These are phyloP conservation scores for Colletotrichum sublineola DNA, from an alignment of 2,329 filamentous ascomycete genomes.

Conservation along the genomic window DNA sequence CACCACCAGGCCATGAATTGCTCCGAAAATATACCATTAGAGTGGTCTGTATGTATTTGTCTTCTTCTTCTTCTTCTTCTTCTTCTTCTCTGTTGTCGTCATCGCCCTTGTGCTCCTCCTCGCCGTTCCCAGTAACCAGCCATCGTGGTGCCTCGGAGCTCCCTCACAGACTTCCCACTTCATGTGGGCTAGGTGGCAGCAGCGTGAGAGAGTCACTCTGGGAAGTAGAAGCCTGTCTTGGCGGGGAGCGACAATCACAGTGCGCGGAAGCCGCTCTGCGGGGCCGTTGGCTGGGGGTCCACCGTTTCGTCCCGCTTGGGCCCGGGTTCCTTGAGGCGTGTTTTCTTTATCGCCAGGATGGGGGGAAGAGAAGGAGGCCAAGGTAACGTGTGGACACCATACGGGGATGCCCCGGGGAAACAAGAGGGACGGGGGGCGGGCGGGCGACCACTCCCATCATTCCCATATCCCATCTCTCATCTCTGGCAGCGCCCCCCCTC, in stretches of 20 bases:
- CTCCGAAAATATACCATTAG: not conserved
- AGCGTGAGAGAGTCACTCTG: constrained; percentile 9
- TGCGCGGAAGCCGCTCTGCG: constrained; percentile 40
- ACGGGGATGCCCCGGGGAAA: constrained; percentile 34
- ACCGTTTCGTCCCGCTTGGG: constrained; percentile 6
- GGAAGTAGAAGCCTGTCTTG: constrained; percentile 35
- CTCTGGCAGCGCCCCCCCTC: not conserved
- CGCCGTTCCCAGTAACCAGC: constrained; percentile 1
- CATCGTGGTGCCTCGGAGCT: constrained; percentile 12
- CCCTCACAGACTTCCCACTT: constrained; percentile 38
- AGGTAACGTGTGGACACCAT: not conserved
- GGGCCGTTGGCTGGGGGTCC: constrained; percentile 27
- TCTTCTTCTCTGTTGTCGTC: not conserved
- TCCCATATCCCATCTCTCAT: constrained; percentile 8
- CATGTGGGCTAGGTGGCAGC: constrained; percentile 28
- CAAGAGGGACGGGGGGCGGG: not conserved
- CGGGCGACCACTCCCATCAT: constrained; percentile 5
- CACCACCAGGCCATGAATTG: not conserved
- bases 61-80: not conserved
- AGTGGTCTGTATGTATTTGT: not conserved
- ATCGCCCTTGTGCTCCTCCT: not conserved
- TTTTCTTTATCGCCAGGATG: not conserved
- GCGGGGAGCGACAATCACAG: constrained; percentile 36
- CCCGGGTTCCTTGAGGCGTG: constrained; percentile 1
- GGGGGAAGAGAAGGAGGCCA: not conserved